Conservation (phyloP, 2,329 filamentous ascomycete species). For the Zarea fungicola region DNA sequence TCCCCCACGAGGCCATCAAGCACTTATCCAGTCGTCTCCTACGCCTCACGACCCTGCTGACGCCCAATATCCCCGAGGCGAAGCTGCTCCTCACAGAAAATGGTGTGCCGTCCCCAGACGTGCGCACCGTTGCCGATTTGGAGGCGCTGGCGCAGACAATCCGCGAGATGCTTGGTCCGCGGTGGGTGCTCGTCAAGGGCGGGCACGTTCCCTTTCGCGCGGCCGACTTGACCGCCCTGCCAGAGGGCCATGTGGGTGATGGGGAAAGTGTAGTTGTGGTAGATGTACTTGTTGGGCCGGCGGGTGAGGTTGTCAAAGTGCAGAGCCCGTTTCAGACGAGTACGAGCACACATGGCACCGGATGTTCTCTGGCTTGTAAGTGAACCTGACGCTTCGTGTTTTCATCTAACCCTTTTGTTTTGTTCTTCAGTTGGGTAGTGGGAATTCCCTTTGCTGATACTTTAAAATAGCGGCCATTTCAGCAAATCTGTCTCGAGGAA, state of each 20-base stretch:
- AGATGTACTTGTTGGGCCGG: conserved; percentile 67
- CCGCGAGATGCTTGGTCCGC: conserved; percentile 59
- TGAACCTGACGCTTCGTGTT: no score
- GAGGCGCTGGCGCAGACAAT: conserved; percentile 63
- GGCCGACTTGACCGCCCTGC: conserved; percentile 54
- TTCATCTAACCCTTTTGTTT: no score
- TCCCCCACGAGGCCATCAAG: conserved; percentile 59
- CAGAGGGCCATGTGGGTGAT: conserved; percentile 57
- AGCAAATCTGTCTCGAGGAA: conserved; percentile 61
- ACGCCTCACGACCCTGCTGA: conserved; percentile 62
- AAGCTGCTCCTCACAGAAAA: conserved; percentile 55
- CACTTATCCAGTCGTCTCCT: conserved; percentile 57
- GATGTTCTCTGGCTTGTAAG: conserved; percentile 85
- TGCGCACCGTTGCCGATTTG: conserved; percentile 59
- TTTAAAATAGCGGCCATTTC: conserved; percentile 59
- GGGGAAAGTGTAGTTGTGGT: conserved; percentile 58
- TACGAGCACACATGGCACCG: conserved; percentile 87
- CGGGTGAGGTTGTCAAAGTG: conserved; percentile 52
- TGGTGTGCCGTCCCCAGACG: conserved; percentile 33
- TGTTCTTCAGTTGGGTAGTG: no score
- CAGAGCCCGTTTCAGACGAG: conserved; percentile 67
- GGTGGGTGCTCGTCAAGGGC: conserved; percentile 82
- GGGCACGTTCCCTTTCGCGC: conserved; percentile 64
- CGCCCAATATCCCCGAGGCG: conserved; percentile 75
- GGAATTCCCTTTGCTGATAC: no score